Evolutionary conservation across 129 eudicot genomes (phyloP).

Genomic region (Artemisia argyi): DNA sequence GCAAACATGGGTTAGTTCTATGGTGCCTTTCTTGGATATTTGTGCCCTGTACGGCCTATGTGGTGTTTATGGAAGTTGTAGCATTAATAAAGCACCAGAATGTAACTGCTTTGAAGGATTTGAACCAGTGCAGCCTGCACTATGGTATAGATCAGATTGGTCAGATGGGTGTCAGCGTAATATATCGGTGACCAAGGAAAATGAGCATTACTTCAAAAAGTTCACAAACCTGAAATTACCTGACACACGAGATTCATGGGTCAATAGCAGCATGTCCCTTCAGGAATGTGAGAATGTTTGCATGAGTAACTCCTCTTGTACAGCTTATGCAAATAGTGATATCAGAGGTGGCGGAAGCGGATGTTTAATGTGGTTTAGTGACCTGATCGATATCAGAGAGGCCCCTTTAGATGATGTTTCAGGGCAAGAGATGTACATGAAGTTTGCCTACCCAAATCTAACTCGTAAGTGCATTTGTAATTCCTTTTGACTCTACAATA

Average conservation of each 20-base stretch:
- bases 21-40: not conserved
- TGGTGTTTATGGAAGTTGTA: slow-evolving; percentile 30
- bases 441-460: not conserved
- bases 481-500: too few species aligned
- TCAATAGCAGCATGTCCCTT: slow-evolving; percentile 15
- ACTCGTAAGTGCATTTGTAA: too few species aligned
- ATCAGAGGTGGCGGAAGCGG: slow-evolving; percentile 40
- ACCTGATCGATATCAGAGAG: slow-evolving; percentile 1
- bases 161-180: slow-evolving; percentile 18
- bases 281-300: slow-evolving; percentile 20
- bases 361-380: slow-evolving; percentile 32
- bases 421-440: slow-evolving; percentile 7
- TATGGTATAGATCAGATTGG: slow-evolving; percentile 28
- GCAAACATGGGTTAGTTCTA: not conserved
- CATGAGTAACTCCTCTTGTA: slow-evolving; percentile 15
- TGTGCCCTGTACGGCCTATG: slow-evolving; percentile 37
- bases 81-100: not conserved
- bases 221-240: slow-evolving; percentile 23
- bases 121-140: not conserved
- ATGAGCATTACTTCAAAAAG: slow-evolving; percentile 14
- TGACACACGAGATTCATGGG: slow-evolving; percentile 23
- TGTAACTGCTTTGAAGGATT: slow-evolving; percentile 37
- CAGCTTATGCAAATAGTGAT: slow-evolving; percentile 43
- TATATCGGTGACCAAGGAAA: not conserved
- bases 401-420: not conserved